Evolutionary conservation across 108 stramenopile genomes (phyloP).

Genomic region (Fistulifera pelliculosa): DNA sequence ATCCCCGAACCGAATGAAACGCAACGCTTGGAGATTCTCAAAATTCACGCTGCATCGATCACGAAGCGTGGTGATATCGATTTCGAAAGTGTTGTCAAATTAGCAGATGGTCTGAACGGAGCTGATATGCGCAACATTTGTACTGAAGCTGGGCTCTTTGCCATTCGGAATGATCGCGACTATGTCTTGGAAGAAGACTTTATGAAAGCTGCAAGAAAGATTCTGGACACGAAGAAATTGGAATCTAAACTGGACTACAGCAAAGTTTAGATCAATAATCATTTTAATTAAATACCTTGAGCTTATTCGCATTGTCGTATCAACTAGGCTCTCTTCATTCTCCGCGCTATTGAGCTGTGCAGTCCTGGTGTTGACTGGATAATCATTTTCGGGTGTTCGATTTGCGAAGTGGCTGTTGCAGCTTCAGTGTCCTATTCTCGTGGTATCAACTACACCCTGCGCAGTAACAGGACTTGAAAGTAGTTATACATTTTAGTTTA

Average conservation of each 20-base stretch:
- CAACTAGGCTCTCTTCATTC: too few species aligned
- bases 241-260: slow-evolving; percentile 98
- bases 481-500: too few species aligned
- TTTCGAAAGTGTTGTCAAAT: slow-evolving; percentile 93
- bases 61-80: slow-evolving; percentile 97
- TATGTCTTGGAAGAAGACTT: slow-evolving; percentile 98
- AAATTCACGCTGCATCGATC: slow-evolving; percentile 91
- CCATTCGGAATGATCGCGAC: slow-evolving; percentile 94
- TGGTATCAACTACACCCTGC: too few species aligned
- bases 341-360: too few species aligned
- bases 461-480: too few species aligned
- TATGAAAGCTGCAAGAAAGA: slow-evolving; percentile 98
- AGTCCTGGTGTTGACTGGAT: too few species aligned
- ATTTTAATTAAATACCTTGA: too few species aligned
- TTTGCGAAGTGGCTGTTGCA: too few species aligned
- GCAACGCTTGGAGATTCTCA: slow-evolving; percentile 92
- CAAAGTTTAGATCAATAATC: slow-evolving; percentile 74
- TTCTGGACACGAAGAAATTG: slow-evolving; percentile 97
- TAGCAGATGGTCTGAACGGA: slow-evolving; percentile 97
- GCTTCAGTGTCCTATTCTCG: too few species aligned
- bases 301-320: too few species aligned
- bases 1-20: slow-evolving; percentile 98
- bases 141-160: slow-evolving; percentile 98
- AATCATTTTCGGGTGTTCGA: too few species aligned
- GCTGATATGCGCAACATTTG: slow-evolving; percentile 98